A percentile compares a stretch with the other conserved stretches of the same genome.
These are phyloP conservation scores for Aspergillus biplanus DNA, from an alignment of 495 filamentous ascomycete species.

Conservation along the genomic window DNA sequence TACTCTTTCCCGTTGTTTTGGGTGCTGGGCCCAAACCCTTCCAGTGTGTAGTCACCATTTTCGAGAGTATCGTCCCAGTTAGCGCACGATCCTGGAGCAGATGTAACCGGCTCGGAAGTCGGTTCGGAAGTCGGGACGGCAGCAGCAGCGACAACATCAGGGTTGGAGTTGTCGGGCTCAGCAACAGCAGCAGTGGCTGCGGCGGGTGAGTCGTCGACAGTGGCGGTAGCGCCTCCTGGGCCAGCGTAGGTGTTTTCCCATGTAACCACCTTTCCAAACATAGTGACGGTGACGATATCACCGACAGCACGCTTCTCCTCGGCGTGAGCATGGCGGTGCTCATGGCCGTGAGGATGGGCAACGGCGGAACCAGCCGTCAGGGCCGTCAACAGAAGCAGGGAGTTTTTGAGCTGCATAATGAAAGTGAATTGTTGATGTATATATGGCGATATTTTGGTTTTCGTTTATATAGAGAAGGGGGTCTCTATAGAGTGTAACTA, in stretches of 20 bases:
- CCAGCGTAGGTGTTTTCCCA: slow-evolving; percentile 69
- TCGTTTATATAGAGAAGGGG: slow-evolving; percentile 11
- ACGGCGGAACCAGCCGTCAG: slow-evolving; percentile 47
- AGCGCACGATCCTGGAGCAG: slow-evolving; percentile 27
- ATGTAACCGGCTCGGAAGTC: slow-evolving; percentile 20
- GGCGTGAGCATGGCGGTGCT: slow-evolving; percentile 47
- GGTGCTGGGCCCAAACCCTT: slow-evolving; percentile 37
- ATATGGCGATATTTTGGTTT: slow-evolving; percentile 9
- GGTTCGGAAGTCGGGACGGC: slow-evolving; percentile 25
- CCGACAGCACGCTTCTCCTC: slow-evolving; percentile 48
- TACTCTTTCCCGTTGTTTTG: slow-evolving; percentile 25
- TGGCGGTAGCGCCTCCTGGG: slow-evolving; percentile 31
- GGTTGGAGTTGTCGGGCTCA: slow-evolving; percentile 20
- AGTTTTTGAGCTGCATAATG: slow-evolving; percentile 50
- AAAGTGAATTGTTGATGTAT: slow-evolving; percentile 14
- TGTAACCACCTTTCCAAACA: slow-evolving; percentile 61
- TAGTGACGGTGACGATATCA: slow-evolving; percentile 59
- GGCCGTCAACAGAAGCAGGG: slow-evolving; percentile 42
- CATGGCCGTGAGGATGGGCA: slow-evolving; percentile 50
- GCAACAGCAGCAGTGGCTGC: slow-evolving; percentile 20
- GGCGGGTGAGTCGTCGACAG: slow-evolving; percentile 14
- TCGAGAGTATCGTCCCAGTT: slow-evolving; percentile 33
- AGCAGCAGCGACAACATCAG: slow-evolving; percentile 20
- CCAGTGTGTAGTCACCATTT: slow-evolving; percentile 29
- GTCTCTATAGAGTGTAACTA: slow-evolving; percentile 7